Conservation (phyloP, 1,139 yeast genomes). For the Geotrichum carabidarum region DNA sequence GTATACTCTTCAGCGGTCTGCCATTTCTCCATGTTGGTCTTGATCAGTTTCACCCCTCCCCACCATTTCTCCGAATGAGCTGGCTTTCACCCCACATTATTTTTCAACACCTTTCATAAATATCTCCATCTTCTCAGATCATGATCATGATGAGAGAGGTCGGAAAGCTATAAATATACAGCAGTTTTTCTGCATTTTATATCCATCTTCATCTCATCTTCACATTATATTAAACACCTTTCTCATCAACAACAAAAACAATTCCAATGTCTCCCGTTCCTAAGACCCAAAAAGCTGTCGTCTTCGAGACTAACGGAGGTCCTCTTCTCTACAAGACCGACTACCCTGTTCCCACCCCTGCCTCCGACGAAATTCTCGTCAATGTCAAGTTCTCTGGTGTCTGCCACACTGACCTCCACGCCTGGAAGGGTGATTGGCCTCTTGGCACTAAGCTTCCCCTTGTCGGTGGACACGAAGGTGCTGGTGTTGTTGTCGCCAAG, state of each 20-base stretch:
- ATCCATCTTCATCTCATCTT: slow-evolving; percentile 5
- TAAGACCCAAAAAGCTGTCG: slow-evolving; percentile 63
- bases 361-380: slow-evolving; percentile 55
- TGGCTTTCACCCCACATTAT: no score
- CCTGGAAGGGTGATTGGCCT: slow-evolving; percentile 74
- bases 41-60: no score
- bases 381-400: slow-evolving; percentile 64
- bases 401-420: slow-evolving; percentile 66
- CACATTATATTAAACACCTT: background rate
- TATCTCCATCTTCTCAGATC: no score
- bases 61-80: no score
- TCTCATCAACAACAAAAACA: background rate
- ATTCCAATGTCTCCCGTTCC: slow-evolving; percentile 43
- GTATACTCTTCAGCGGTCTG: no score
- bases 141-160: no score
- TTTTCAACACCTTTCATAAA: no score
- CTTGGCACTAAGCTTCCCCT: slow-evolving; percentile 58
- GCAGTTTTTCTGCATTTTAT: background rate
- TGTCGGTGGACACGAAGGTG: slow-evolving; percentile 86
- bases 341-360: slow-evolving; percentile 59
- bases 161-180: slow-evolving; percentile 9
- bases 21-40: no score
- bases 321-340: slow-evolving; percentile 52
- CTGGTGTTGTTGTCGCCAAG: slow-evolving; percentile 71
- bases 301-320: slow-evolving; percentile 66